These are phyloP conservation scores for Eremothecium gossypii DNA, from an alignment of 1,139 yeast species.

Conservation along the genomic window DNA sequence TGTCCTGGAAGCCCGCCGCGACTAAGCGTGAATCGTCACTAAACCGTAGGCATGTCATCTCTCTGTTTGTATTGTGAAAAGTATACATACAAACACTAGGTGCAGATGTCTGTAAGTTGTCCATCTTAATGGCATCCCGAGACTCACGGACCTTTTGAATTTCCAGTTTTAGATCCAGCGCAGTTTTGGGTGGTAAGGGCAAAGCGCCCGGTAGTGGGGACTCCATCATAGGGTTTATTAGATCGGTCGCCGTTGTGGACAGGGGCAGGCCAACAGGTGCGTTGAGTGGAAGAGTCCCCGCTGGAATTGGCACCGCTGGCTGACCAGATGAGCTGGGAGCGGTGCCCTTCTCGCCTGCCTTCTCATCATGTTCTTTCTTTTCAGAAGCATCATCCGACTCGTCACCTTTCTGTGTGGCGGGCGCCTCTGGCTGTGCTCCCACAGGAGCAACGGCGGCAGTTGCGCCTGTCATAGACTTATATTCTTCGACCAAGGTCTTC, in stretches of 20 bases:
- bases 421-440: not conserved
- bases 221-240: conserved; percentile 35
- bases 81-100: conserved; percentile 99
- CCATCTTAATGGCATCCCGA: conserved; percentile 59
- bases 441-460: conserved; percentile 1
- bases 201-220: conserved; percentile 66
- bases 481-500: conserved; percentile 39
- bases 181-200: conserved; percentile 80
- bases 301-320: not conserved
- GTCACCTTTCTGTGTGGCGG: not conserved
- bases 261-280: conserved; percentile 1
- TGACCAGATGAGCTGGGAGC: conserved; percentile 3
- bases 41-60: conserved; percentile 73
- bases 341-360: conserved; percentile 7
- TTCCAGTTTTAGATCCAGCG: conserved; percentile 69
- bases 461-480: conserved; percentile 31
- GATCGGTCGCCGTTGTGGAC: conserved; percentile 14
- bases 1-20: conserved; percentile 93
- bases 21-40: conserved; percentile 79
- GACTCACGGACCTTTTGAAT: conserved; percentile 75
- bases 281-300: not conserved
- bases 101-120: conserved; percentile 62
- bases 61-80: conserved; percentile 89
- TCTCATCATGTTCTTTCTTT: conserved; percentile 8
- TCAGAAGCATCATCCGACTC: conserved; percentile 3